Evolutionary conservation across 1,284 basidiomycete species (phyloP).

Genomic region (Puccinia triticina): DNA sequence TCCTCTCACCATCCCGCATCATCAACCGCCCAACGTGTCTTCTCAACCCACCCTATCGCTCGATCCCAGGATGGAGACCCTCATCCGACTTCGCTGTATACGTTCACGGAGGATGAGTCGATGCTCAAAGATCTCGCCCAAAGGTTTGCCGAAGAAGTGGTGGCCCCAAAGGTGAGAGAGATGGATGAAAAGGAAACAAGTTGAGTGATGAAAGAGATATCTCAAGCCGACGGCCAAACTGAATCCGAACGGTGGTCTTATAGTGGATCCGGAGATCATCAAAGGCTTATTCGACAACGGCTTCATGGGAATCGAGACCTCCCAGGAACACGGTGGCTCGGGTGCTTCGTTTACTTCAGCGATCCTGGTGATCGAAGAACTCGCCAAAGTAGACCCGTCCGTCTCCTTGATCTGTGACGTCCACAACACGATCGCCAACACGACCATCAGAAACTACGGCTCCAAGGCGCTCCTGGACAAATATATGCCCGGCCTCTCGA

Average conservation of each 20-base stretch:
- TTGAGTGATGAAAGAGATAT: slow-evolving; percentile 9
- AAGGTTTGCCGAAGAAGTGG: slow-evolving; percentile 83
- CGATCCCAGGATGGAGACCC: slow-evolving; percentile 3
- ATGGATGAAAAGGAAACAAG: slow-evolving; percentile 96
- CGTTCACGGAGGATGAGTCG: slow-evolving; percentile 45
- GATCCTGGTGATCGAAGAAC: slow-evolving; percentile 94
- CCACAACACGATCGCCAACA: slow-evolving; percentile 86
- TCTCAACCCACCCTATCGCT: background rate
- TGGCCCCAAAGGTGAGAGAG: slow-evolving; percentile 85
- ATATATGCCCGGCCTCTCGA: slow-evolving; percentile 82
- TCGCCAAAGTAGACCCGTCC: slow-evolving; percentile 92
- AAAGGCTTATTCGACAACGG: slow-evolving; percentile 92
- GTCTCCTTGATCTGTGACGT: slow-evolving; percentile 97
- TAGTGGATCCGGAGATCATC: slow-evolving; percentile 82
- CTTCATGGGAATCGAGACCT: slow-evolving; percentile 97
- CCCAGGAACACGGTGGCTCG: slow-evolving; percentile 78
- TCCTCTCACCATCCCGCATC: background rate
- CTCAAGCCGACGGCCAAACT: background rate
- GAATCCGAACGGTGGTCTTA: background rate
- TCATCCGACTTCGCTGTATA: slow-evolving; percentile 34
- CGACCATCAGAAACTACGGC: slow-evolving; percentile 85
- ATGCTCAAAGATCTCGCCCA: slow-evolving; percentile 57
- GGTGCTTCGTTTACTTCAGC: slow-evolving; percentile 91
- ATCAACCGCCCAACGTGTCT: slow-evolving; percentile 5
- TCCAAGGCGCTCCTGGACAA: slow-evolving; percentile 81